A percentile compares a stretch with the other conserved stretches of the same genome.
Conservation (phyloP, 2,329 filamentous ascomycete species). For the Gremmenia infestans region DNA sequence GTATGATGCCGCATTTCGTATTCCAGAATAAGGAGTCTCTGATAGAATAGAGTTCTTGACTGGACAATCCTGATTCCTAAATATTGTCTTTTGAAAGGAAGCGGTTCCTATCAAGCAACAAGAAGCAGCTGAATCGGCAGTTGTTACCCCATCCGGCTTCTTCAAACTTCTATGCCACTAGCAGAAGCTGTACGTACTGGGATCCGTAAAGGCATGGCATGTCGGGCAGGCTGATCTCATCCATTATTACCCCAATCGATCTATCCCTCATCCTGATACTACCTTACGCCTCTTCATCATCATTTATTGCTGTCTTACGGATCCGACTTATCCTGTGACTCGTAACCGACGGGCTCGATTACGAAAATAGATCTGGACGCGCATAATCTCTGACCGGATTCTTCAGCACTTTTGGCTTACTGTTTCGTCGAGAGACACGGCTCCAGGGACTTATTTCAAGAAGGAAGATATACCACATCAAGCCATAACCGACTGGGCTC, state of each 20-base stretch:
- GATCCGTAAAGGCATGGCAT: neutral
- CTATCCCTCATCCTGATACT: conserved; percentile 5
- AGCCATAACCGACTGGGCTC: neutral
- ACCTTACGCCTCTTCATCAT: conserved; percentile 7
- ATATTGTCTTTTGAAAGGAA: neutral
- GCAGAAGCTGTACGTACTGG: conserved; percentile 5
- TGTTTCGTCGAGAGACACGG: neutral
- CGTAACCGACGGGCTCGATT: neutral
- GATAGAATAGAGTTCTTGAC: neutral
- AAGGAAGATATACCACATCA: neutral
- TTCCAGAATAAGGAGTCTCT: neutral
- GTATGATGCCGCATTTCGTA: neutral
- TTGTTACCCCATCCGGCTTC: conserved; percentile 5
- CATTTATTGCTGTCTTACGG: neutral
- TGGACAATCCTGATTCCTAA: neutral
- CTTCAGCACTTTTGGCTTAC: neutral
- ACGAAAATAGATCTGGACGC: neutral
- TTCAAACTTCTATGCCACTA: conserved; percentile 3
- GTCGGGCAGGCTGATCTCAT: conserved; percentile 8
- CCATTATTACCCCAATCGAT: conserved; percentile 3
- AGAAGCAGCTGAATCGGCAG: conserved; percentile 1
- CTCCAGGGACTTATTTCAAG: neutral
- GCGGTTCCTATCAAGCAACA: neutral
- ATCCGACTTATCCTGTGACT: neutral
- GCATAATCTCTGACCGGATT: neutral